phyloP scores from a whole-genome alignment of 2,329 filamentous ascomycete genomes.

The Pseudogymnoascus sp. region DNA sequence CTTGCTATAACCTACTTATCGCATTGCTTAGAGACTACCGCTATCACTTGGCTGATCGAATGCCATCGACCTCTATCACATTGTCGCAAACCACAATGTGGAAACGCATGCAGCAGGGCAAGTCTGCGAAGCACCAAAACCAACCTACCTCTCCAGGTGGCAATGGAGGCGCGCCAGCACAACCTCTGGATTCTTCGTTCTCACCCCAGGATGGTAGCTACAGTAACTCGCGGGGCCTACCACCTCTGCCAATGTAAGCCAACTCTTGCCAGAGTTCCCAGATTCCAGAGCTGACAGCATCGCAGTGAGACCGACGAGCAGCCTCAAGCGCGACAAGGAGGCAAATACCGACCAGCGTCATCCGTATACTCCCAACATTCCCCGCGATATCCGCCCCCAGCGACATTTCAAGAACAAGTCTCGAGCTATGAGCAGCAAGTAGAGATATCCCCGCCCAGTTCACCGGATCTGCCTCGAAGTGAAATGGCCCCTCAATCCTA shows the following conservation, averaged over 20 bases:
- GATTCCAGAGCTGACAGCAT: neutral
- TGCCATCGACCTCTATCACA: conserved; percentile 7
- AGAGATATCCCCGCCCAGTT: conserved; percentile 38
- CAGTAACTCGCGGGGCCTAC: conserved; percentile 27
- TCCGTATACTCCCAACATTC: conserved; percentile 55
- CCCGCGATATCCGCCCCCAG: conserved; percentile 24
- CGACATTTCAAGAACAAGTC: conserved; percentile 13
- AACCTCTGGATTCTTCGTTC: neutral
- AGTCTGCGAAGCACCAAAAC: neutral
- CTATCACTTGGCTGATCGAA: conserved; percentile 9
- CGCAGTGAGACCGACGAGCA: conserved; percentile 15
- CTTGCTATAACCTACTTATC: neutral
- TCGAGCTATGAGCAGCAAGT: conserved; percentile 16
- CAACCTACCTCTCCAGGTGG: neutral
- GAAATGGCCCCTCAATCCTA: neutral
- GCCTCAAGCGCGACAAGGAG: conserved; percentile 20
- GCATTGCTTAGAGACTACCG: neutral
- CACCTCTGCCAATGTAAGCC: conserved; percentile 33
- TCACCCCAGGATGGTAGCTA: neutral
- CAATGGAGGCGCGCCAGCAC: neutral
- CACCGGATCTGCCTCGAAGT: conserved; percentile 25
- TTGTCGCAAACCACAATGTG: conserved; percentile 37
- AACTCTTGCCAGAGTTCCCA: neutral
- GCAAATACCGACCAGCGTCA: conserved; percentile 42
- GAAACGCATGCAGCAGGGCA: conserved; percentile 38